A percentile compares a stretch with the other conserved stretches of the same genome.
phyloP scores from a whole-genome alignment of 2,329 filamentous ascomycete genomes.

The Parastagonospora avenae region DNA sequence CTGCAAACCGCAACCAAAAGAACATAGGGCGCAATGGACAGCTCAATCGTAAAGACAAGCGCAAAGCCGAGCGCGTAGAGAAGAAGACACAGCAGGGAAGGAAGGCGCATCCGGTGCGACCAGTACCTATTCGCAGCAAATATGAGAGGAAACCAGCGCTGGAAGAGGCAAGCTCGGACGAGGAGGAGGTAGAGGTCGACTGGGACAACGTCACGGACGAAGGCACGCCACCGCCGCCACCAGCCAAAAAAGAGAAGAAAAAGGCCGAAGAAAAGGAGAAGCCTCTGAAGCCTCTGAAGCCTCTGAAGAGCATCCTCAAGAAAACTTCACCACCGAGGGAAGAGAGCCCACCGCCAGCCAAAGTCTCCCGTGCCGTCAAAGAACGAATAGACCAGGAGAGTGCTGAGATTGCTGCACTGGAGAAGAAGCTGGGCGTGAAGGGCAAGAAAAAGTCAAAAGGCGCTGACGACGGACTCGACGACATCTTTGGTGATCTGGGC shows the following conservation, averaged over 20 bases:
- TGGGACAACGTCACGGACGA: constrained; percentile 44
- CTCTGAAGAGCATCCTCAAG: constrained; percentile 39
- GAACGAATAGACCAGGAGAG: constrained; percentile 76
- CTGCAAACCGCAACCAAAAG: constrained; percentile 29
- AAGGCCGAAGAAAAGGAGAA: no score
- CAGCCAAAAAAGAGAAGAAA: constrained; percentile 16
- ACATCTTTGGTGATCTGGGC: constrained; percentile 71
- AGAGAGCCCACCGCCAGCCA: constrained; percentile 21
- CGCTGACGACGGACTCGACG: constrained; percentile 82
- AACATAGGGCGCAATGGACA: constrained; percentile 34
- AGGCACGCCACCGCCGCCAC: constrained; percentile 21
- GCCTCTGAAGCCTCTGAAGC: constrained; percentile 23
- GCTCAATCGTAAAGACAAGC: constrained; percentile 64
- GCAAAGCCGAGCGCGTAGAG: constrained; percentile 68
- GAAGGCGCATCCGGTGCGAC: constrained; percentile 4
- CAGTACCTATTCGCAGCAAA: constrained; percentile 16
- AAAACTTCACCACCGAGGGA: constrained; percentile 12
- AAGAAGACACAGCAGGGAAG: constrained; percentile 58
- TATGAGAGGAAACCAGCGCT: constrained; percentile 18
- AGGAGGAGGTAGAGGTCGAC: constrained; percentile 29
- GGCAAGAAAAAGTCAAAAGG: constrained; percentile 72
- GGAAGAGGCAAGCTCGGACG: constrained; percentile 19
- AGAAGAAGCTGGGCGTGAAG: constrained; percentile 85
- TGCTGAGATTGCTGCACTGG: constrained; percentile 82
- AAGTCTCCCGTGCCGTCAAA: constrained; percentile 53